phyloP scores from a whole-genome alignment of 371 early-diverging fungal genomes.

The Apophysomyces trapeziformis region DNA sequence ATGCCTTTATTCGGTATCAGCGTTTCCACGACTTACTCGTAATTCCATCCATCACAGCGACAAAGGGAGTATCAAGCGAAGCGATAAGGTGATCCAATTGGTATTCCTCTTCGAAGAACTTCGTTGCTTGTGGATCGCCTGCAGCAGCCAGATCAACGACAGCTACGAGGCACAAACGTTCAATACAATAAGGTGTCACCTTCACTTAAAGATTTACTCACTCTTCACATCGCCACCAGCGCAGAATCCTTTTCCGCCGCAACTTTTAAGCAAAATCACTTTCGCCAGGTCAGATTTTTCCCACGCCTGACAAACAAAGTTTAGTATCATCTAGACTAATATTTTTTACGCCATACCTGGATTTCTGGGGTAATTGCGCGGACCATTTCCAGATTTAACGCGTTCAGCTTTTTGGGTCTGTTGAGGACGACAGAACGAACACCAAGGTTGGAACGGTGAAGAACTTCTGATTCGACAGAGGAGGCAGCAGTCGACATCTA shows the following conservation, averaged over 20 bases:
- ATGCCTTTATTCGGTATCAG: neutral
- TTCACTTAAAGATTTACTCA: slow-evolving; percentile 25
- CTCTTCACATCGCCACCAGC: slow-evolving; percentile 97
- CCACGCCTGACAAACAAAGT: slow-evolving; percentile 71
- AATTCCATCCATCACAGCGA: slow-evolving; percentile 91
- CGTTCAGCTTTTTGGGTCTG: slow-evolving; percentile 87
- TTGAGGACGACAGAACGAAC: slow-evolving; percentile 73
- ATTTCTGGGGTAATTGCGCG: slow-evolving; percentile 81
- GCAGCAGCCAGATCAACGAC: slow-evolving; percentile 49
- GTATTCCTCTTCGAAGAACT: slow-evolving; percentile 94
- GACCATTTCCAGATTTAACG: slow-evolving; percentile 90
- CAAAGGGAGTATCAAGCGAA: slow-evolving; percentile 83
- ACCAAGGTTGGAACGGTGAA: slow-evolving; percentile 47
- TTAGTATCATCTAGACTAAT: neutral
- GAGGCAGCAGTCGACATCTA: slow-evolving; percentile 50
- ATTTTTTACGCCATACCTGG: slow-evolving; percentile 48
- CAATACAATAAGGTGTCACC: neutral
- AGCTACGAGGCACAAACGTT: slow-evolving; percentile 23
- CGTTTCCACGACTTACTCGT: slow-evolving; percentile 67
- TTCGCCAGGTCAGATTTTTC: slow-evolving; percentile 87
- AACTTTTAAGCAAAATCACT: slow-evolving; percentile 82
- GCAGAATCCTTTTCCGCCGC: slow-evolving; percentile 87
- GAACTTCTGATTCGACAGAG: slow-evolving; percentile 46
- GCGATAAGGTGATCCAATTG: slow-evolving; percentile 91
- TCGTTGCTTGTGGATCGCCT: slow-evolving; percentile 57